A percentile compares a stretch with the other conserved stretches of the same genome.
Evolutionary conservation across 2,329 filamentous ascomycete genomes (phyloP).

Genomic region (Colletotrichum paranaense): DNA sequence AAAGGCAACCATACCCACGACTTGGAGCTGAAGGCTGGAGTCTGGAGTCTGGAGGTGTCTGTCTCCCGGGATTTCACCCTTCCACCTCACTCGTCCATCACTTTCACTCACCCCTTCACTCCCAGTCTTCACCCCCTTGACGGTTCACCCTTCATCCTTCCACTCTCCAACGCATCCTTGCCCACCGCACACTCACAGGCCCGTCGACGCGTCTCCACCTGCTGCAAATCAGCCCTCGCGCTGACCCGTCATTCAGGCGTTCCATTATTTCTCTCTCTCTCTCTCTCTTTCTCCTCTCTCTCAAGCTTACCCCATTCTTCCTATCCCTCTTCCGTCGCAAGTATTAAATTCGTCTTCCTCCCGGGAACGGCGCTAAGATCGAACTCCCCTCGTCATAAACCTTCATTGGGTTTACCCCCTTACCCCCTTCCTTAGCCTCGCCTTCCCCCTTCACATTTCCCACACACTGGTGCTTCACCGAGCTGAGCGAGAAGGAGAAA

Average conservation of each 20-base stretch:
- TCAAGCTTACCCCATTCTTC: slow-evolving; percentile 32
- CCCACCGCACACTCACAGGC: slow-evolving; percentile 7
- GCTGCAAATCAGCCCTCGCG: slow-evolving; percentile 35
- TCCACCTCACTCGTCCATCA: not conserved
- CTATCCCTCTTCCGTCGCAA: slow-evolving; percentile 33
- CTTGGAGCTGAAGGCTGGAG: no score
- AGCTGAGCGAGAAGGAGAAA: slow-evolving; percentile 14
- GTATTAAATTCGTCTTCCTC: slow-evolving; percentile 38
- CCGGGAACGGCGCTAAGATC: slow-evolving; percentile 39
- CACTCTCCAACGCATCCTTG: not conserved
- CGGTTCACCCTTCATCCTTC: slow-evolving; percentile 16
- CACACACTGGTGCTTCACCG: slow-evolving; percentile 10
- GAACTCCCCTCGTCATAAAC: slow-evolving; percentile 37
- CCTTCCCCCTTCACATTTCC: slow-evolving; percentile 20
- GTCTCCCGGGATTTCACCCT: not conserved
- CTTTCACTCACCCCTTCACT: no score
- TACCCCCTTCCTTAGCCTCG: slow-evolving; percentile 28
- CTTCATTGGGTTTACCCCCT: slow-evolving; percentile 37
- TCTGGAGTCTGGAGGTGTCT: no score
- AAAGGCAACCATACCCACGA: no score
- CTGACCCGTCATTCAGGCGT: slow-evolving; percentile 26
- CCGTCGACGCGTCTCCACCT: slow-evolving; percentile 32
- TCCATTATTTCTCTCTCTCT: slow-evolving; percentile 23
- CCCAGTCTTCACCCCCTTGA: not conserved
- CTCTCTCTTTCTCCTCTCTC: not conserved